A percentile compares a stretch with the other conserved stretches of the same genome.
Evolutionary conservation across 2,329 filamentous ascomycete genomes (phyloP).

Genomic region (Colletotrichum horii): DNA sequence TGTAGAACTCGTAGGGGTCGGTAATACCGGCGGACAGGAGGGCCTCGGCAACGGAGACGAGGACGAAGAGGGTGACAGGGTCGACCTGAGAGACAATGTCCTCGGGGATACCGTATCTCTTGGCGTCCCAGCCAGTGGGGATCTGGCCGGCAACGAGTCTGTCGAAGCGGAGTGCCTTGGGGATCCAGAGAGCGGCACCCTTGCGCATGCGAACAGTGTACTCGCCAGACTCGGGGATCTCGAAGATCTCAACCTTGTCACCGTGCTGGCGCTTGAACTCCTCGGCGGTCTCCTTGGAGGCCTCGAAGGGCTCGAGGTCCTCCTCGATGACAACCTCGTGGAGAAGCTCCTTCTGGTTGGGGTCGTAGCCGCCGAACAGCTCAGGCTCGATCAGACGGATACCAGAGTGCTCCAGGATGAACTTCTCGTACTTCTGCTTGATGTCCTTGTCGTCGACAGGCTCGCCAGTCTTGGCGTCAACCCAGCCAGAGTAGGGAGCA

Average conservation of each 20-base stretch:
- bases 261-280: constrained; percentile 98
- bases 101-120: constrained; percentile 93
- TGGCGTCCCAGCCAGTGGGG: constrained; percentile 95
- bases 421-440: constrained; percentile 96
- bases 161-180: constrained; percentile 96
- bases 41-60: constrained; percentile 91
- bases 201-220: constrained; percentile 95
- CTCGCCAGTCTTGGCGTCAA: constrained; percentile 91
- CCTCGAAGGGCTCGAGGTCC: constrained; percentile 95
- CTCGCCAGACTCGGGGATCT: constrained; percentile 91
- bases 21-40: constrained; percentile 94
- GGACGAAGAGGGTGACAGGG: constrained; percentile 91
- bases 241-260: constrained; percentile 97
- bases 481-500: constrained; percentile 88
- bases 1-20: constrained; percentile 99
- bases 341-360: constrained; percentile 97
- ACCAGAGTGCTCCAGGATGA: constrained; percentile 94
- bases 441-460: constrained; percentile 98
- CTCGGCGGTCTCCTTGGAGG: constrained; percentile 94
- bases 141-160: constrained; percentile 97
- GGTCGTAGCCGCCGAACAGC: constrained; percentile 95
- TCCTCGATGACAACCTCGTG: constrained; percentile 98
- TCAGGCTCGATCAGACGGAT: constrained; percentile 98
- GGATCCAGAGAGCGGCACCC: constrained; percentile 92
- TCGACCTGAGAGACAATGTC: constrained; percentile 98